A percentile compares a stretch with the other conserved stretches of the same genome.
These are phyloP conservation scores for Phyllosticta citribraziliensis DNA, from an alignment of 2,329 filamentous ascomycete species.

Conservation along the genomic window DNA sequence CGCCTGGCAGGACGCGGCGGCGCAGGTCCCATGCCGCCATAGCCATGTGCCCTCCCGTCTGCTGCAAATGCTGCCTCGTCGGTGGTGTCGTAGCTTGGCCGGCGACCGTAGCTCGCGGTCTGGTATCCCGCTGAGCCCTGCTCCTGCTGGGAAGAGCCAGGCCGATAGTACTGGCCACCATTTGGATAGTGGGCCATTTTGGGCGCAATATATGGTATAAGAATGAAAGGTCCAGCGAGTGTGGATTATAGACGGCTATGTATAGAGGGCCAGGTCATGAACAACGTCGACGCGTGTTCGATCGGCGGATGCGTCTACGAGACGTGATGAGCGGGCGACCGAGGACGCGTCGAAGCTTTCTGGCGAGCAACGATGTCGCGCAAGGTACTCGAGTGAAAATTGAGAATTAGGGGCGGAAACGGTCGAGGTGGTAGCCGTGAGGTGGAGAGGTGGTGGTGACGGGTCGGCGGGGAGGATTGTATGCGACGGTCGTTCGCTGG, in stretches of 20 bases:
- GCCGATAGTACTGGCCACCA: constrained; percentile 40
- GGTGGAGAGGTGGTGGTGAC: not conserved
- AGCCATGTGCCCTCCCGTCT: constrained; percentile 29
- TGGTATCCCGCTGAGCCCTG: constrained; percentile 28
- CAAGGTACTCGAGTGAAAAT: not conserved
- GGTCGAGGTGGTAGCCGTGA: not conserved
- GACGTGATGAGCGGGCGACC: not conserved
- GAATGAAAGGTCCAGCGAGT: not conserved
- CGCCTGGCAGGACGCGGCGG: constrained; percentile 12
- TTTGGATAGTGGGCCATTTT: constrained; percentile 49
- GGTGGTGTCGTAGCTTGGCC: constrained; percentile 65
- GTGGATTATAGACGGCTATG: not conserved
- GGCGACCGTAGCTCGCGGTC: constrained; percentile 32
- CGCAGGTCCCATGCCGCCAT: constrained; percentile 17
- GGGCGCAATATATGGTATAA: constrained; percentile 6
- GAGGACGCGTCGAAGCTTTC: constrained; percentile 1
- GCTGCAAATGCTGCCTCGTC: constrained; percentile 53
- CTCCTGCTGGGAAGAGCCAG: constrained; percentile 31
- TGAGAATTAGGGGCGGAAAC: not conserved
- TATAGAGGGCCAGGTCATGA: constrained; percentile 5
- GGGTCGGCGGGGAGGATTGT: not conserved
- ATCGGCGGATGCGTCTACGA: constrained; percentile 1
- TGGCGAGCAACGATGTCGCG: not conserved
- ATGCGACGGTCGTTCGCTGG: not conserved
- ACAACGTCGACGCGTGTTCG: not conserved